Percentiles rank a stretch among this genome's conserved stretches.
These are phyloP conservation scores for Vigna mungo DNA, from an alignment of 306 rosid species.

Conservation along the genomic window DNA sequence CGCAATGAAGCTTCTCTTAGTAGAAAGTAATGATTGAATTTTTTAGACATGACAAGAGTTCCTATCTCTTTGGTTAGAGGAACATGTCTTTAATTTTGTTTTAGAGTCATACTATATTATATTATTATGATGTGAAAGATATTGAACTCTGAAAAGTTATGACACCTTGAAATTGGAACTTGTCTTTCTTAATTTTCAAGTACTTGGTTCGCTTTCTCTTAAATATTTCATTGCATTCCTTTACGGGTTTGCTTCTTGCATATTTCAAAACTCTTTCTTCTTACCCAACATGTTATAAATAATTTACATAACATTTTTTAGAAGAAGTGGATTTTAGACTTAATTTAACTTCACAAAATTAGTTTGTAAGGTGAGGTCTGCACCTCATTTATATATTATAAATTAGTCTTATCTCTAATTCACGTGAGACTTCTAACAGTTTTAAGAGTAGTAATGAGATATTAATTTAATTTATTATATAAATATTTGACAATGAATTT, in stretches of 20 bases:
- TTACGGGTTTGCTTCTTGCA: not conserved
- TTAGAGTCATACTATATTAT: not conserved
- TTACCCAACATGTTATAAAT: too few species aligned
- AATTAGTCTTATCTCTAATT: too few species aligned
- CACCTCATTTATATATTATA: too few species aligned
- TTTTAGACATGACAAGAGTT: not conserved
- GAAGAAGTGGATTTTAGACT: too few species aligned
- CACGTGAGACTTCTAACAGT: too few species aligned
- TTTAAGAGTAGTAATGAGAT: too few species aligned
- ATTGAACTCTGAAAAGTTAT: not conserved
- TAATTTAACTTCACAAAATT: too few species aligned
- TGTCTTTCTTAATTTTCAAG: not conserved
- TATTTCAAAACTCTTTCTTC: too few species aligned
- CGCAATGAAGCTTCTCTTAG: constrained; percentile 34
- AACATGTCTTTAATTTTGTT: not conserved
- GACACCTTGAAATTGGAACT: not conserved
- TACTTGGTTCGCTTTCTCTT: not conserved
- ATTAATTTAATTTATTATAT: too few species aligned
- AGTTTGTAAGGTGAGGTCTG: too few species aligned
- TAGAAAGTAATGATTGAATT: constrained; percentile 15
- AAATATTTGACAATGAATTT: too few species aligned
- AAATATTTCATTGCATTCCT: not conserved
- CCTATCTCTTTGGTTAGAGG: not conserved
- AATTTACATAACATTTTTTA: too few species aligned
- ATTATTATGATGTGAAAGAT: not conserved